phyloP scores from a whole-genome alignment of 768 basidiomycete species.

The Panellus pusillus region DNA sequence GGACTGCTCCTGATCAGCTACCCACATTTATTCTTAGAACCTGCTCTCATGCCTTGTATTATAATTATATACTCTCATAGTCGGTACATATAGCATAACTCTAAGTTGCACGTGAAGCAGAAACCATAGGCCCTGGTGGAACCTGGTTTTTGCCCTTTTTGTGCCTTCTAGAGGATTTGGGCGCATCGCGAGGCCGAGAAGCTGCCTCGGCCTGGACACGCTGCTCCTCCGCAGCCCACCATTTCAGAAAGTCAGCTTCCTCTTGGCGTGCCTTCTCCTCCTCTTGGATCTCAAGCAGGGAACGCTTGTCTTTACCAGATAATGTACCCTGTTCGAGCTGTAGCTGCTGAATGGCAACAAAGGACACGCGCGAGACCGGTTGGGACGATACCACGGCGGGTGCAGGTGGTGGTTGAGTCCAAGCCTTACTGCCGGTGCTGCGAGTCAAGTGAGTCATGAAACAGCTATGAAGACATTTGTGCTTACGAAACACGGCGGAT shows the following conservation, averaged over 20 bases:
- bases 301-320: constrained; percentile 53
- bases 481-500: constrained; percentile 55
- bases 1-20: too few species aligned
- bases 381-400: constrained; percentile 37
- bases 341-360: constrained; percentile 81
- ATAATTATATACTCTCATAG: background rate
- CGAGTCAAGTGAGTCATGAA: background rate
- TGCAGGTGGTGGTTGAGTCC: constrained; percentile 59
- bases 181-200: constrained; percentile 10
- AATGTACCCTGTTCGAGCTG: constrained; percentile 57
- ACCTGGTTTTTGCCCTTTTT: constrained; percentile 11
- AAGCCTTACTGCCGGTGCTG: constrained; percentile 51
- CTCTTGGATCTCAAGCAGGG: constrained; percentile 80
- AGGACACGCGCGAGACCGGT: constrained; percentile 51
- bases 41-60: background rate
- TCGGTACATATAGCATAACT: background rate
- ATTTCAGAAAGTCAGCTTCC: constrained; percentile 81
- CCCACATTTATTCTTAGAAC: too few species aligned
- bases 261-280: constrained; percentile 69
- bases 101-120: constrained; percentile 15
- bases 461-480: background rate
- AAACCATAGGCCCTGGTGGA: constrained; percentile 12
- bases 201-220: constrained; percentile 45
- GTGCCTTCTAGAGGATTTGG: constrained; percentile 14
- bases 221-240: constrained; percentile 88